Percentiles rank a stretch among this genome's conserved stretches.
Conservation (phyloP, 2,329 filamentous ascomycete species). For the Herpomyces periplanetae region DNA sequence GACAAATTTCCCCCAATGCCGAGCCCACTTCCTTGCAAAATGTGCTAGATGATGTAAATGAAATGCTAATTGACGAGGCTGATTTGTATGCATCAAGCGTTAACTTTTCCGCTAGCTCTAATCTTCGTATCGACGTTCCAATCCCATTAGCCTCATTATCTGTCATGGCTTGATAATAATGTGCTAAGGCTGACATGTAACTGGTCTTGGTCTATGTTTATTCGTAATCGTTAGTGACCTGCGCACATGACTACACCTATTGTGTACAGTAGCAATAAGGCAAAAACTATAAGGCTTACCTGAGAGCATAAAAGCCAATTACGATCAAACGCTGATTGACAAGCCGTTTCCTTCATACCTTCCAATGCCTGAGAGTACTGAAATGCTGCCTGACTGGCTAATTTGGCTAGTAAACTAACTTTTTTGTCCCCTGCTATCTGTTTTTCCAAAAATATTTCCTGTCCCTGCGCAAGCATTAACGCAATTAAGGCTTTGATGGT, state of each 20-base stretch:
- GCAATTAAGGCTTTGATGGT: constrained; percentile 80
- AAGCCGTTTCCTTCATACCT: constrained; percentile 65
- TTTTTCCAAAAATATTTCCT: constrained; percentile 91
- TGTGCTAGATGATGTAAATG: constrained; percentile 42
- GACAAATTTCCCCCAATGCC: constrained; percentile 37
- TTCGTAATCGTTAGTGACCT: constrained; percentile 6
- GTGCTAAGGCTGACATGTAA: constrained; percentile 45
- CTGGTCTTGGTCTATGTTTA: constrained; percentile 28
- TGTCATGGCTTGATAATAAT: constrained; percentile 67
- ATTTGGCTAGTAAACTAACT: constrained; percentile 51
- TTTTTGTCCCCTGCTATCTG: constrained; percentile 79
- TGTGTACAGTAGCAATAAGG: too few species aligned
- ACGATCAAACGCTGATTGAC: constrained; percentile 66
- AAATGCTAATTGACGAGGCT: constrained; percentile 39
- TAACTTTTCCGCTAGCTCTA: constrained; percentile 38
- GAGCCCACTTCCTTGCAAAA: constrained; percentile 36
- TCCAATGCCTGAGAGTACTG: constrained; percentile 60
- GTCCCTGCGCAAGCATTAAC: constrained; percentile 71
- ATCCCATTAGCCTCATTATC: constrained; percentile 65
- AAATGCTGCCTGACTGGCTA: constrained; percentile 60
- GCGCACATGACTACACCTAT: not conserved
- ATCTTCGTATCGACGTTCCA: constrained; percentile 40
- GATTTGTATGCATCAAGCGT: constrained; percentile 37
- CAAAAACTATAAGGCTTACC: constrained; percentile 15
- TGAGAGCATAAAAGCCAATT: constrained; percentile 55